Conservation (phyloP, 176 grass and related monocot genomes). For the Zizania latifolia region DNA sequence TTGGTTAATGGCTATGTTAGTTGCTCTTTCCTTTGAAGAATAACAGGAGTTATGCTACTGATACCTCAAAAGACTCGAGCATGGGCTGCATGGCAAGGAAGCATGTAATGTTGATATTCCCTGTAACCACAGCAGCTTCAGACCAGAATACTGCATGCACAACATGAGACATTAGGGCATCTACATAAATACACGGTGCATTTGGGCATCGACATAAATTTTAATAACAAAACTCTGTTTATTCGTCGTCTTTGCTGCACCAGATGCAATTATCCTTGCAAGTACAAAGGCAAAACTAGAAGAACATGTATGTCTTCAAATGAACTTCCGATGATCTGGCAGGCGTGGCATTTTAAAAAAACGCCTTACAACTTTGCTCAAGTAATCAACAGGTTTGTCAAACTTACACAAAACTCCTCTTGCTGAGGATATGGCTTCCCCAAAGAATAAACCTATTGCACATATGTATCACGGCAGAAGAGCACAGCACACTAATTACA, state of each 20-base stretch:
- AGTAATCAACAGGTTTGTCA: not conserved
- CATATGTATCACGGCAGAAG: conserved; percentile 38
- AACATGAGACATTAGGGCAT: not conserved
- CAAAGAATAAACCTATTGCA: conserved; percentile 55
- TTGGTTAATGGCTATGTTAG: too few relatives aligned
- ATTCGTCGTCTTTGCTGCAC: not conserved
- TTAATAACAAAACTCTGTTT: not conserved
- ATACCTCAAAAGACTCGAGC: too few relatives aligned
- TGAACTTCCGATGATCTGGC: conserved; percentile 22
- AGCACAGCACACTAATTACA: conserved; percentile 70
- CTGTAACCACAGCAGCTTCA: too few relatives aligned
- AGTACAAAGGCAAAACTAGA: not conserved
- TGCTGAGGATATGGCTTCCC: conserved; percentile 17
- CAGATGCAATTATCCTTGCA: not conserved
- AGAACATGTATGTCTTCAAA: not conserved
- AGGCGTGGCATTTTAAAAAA: conserved; percentile 29
- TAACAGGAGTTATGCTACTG: too few relatives aligned
- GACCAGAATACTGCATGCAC: not conserved
- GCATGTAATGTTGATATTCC: too few relatives aligned
- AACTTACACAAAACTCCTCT: conserved; percentile 34
- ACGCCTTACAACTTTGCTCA: conserved; percentile 34
- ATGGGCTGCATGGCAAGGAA: too few relatives aligned
- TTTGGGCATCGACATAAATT: too few relatives aligned
- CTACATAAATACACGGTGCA: too few relatives aligned
- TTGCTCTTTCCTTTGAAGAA: too few relatives aligned